Evolutionary conservation across 2,329 filamentous ascomycete species (phyloP), one percentile per base, ranked within the genome.

Genomic region (Eurotiales sp.): DNA sequence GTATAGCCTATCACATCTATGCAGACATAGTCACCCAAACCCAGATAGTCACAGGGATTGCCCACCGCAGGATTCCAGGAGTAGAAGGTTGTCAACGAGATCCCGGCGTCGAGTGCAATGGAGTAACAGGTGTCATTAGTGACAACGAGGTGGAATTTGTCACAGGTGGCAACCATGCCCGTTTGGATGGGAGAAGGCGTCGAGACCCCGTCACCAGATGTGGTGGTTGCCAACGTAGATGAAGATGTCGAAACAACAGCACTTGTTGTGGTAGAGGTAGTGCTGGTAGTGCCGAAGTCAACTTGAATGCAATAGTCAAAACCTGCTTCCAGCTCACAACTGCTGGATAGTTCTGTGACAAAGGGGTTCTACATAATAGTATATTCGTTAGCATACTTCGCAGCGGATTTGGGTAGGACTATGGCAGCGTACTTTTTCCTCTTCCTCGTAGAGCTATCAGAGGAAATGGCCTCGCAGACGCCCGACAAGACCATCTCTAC

Each of bases 401-500:
- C n/a, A n/a, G n/a, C n/a, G n/a, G n/a, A n/a, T n/a, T n/a, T n/a
- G n/a, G n/a, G n/a, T n/a, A n/a, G n/a, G n/a, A n/a, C 52, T 0
- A 68, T 65, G 5, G 8, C 54, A 4, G 68, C 71, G 46, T 75
- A 74, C 51, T 56, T 67, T 2, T 23, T 52, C 8, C 25, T 27
- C 10, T 69, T 71, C 46, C 57, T 74, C 3, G 56, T 51, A 6
- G 21, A 56, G 1, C 40, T 72, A 5, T 51, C 56, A 29, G 48
- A 46, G 6, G 44, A 54, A 4, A 43, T 69, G 25, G 25, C 25
- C 25, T 27, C 25, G 10, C 10, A 5, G 15, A 51, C 56, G 0
- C 49, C 55, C 4, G 57, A 48, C 14, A 62, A 63, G 40, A 55
- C 47, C 15, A n/a, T 68, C 3, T 62, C 46, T 12, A 49, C 40